Base-by-base conservation (phyloP, 345 rosid species). In the Capsella bursapastoris region DNA sequence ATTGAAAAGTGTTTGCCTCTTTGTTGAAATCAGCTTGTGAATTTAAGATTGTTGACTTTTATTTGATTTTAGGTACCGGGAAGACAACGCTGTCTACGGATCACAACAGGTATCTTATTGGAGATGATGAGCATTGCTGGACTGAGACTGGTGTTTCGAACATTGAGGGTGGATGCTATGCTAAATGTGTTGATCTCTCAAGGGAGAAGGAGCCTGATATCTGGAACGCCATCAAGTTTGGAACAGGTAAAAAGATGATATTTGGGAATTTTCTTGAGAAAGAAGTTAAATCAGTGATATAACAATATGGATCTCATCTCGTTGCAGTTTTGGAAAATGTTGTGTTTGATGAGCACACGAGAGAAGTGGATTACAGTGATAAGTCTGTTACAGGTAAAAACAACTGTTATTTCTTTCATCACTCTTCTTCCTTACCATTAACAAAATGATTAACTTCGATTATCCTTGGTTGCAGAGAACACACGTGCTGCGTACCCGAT, bases 121-220 rank as follows among this genome's bases (percentile, higher is more conserved):
- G 98, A n/a, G 98, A 94, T 31, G 98, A 94, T 44, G 98, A 94
- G 63, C 98, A 94, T 73, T 91, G 97, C 60, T 94, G 98, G 98
- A 79, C 89, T 45, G 96, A 88, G 56, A 86, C 82, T 51, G 96
- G 98, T 63, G 96, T 94, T 52, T 94, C 98, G n/a, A 94, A 94
- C 75, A 91, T 94, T 22, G 98, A 94, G 84, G 98, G 98, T 12
- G 98, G 97, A 28, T 91, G 98, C 84, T 94, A 94, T 72, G 98
- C 98, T 11, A 94, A 94, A 82, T 94, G 98, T 82, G 84, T 94
- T 74, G 98, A 91, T 79, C 97, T 94, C 72, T 84, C 97, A 0
- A 74, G 83, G 79, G 97, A 94, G 69, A 94, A 90, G 81, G 98
- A 94, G 74, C 96, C 97, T 64, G 98, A 94, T 78, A 94, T 91